Evolutionary conservation across 768 basidiomycete genomes (phyloP).

Genomic region (Pleurotus platypus): DNA sequence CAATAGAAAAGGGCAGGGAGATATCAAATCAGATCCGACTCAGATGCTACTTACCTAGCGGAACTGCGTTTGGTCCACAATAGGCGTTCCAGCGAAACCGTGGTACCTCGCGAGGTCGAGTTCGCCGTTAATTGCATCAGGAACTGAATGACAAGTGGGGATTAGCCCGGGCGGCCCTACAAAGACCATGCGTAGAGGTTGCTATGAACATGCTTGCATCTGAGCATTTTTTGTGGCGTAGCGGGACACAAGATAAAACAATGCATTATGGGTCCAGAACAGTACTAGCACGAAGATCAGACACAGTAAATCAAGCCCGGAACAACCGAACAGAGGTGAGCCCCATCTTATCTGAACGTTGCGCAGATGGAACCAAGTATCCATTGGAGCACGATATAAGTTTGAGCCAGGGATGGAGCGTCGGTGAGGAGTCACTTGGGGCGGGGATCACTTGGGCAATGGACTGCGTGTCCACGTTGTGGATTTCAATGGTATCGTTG

Average conservation of each 20-base stretch:
- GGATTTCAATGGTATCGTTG: constrained; percentile 77
- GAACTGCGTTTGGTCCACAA: background rate
- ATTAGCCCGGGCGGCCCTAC: background rate
- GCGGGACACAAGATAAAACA: background rate
- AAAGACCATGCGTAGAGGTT: background rate
- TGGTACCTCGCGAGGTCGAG: background rate
- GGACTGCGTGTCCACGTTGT: constrained; percentile 70
- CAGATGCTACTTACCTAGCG: constrained; percentile 3
- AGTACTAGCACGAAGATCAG: constrained; percentile 1
- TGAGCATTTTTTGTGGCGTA: constrained; percentile 5
- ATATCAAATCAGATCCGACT: constrained; percentile 7
- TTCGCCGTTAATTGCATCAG: background rate
- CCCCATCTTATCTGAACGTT: constrained; percentile 44
- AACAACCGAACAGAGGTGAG: constrained; percentile 32
- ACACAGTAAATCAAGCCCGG: constrained; percentile 9
- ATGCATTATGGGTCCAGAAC: constrained; percentile 6
- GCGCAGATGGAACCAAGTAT: constrained; percentile 47
- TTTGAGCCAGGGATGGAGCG: constrained; percentile 22
- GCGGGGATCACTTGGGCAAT: constrained; percentile 68
- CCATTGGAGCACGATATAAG: constrained; percentile 39
- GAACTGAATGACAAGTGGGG: background rate
- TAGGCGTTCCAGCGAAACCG: background rate
- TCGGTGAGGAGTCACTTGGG: constrained; percentile 25
- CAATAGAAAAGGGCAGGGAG: constrained; percentile 5
- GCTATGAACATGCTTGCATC: background rate